phyloP scores from a whole-genome alignment of 1,284 basidiomycete genomes.

The Pseudozyma sp. region DNA sequence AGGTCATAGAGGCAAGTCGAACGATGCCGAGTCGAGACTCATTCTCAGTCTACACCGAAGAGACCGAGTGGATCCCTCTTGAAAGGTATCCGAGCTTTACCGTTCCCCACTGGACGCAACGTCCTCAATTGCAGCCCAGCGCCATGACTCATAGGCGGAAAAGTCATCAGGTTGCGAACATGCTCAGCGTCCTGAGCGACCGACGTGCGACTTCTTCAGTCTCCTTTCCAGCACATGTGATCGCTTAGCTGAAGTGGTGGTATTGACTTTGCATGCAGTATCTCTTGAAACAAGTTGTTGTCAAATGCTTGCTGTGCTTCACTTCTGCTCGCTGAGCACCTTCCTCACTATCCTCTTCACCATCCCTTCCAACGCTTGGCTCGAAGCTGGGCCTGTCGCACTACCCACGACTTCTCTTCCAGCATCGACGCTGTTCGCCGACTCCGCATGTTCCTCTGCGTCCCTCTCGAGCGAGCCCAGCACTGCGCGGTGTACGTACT shows the following conservation, averaged over 20 bases:
- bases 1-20: slow-evolving; percentile 1
- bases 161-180: neutral
- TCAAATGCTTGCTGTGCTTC: neutral
- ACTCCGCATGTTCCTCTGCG: slow-evolving; percentile 25
- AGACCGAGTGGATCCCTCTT: slow-evolving; percentile 14
- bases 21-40: neutral
- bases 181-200: neutral
- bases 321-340: slow-evolving; percentile 48
- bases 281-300: neutral
- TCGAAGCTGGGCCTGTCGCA: slow-evolving; percentile 32
- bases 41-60: neutral
- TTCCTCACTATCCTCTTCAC: slow-evolving; percentile 51
- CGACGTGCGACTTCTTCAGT: too few species aligned
- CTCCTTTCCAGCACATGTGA: neutral
- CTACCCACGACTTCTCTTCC: slow-evolving; percentile 24
- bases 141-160: neutral
- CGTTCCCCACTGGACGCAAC: neutral
- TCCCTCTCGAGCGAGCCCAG: slow-evolving; percentile 50
- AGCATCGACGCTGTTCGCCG: slow-evolving; percentile 38
- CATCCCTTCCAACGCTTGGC: slow-evolving; percentile 49
- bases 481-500: slow-evolving; percentile 66
- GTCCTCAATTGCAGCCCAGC: neutral
- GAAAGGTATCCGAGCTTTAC: slow-evolving; percentile 11
- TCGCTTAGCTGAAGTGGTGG: too few species aligned
- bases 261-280: too few species aligned